A percentile compares a stretch with the other conserved stretches of the same genome.
Evolutionary conservation across 768 basidiomycete genomes (phyloP).

Genomic region (Hericium erinaceus): DNA sequence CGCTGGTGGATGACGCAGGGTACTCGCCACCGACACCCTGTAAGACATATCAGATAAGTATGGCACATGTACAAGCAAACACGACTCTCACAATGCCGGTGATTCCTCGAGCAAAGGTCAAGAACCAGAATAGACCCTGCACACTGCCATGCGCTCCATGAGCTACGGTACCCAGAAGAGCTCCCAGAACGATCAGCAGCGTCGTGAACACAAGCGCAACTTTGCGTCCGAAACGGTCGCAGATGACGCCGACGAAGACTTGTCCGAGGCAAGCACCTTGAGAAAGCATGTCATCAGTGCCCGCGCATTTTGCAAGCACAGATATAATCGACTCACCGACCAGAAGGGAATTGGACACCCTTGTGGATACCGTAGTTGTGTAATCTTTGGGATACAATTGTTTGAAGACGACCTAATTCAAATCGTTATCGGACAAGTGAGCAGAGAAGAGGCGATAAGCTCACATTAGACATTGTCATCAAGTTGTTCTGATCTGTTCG

Average conservation of each 20-base stretch:
- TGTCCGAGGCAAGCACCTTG: conserved; percentile 56
- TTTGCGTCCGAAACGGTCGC: conserved; percentile 67
- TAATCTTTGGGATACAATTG: conserved; percentile 54
- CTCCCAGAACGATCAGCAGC: conserved; percentile 58
- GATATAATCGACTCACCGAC: conserved; percentile 37
- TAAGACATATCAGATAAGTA: background rate
- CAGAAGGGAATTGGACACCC: conserved; percentile 61
- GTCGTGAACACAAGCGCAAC: conserved; percentile 66
- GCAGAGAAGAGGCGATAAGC: conserved; percentile 1
- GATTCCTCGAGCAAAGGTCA: conserved; percentile 63
- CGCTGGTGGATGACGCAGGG: conserved; percentile 60
- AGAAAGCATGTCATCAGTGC: conserved; percentile 3
- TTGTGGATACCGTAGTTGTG: conserved; percentile 51
- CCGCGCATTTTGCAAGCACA: background rate
- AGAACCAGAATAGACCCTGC: conserved; percentile 62
- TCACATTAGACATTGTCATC: conserved; percentile 61
- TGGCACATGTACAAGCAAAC: background rate
- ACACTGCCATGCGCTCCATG: conserved; percentile 48
- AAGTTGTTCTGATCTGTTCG: conserved; percentile 56
- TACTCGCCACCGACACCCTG: conserved; percentile 75
- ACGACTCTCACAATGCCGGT: conserved; percentile 46
- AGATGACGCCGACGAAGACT: conserved; percentile 54
- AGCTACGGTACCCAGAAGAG: conserved; percentile 58
- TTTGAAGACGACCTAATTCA: conserved; percentile 50
- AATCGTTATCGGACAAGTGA: too few species aligned